Percentiles rank a stretch among this genome's conserved stretches.
These are phyloP conservation scores for Fusarium circinatum DNA, from an alignment of 2,329 filamentous ascomycete species.

Conservation along the genomic window DNA sequence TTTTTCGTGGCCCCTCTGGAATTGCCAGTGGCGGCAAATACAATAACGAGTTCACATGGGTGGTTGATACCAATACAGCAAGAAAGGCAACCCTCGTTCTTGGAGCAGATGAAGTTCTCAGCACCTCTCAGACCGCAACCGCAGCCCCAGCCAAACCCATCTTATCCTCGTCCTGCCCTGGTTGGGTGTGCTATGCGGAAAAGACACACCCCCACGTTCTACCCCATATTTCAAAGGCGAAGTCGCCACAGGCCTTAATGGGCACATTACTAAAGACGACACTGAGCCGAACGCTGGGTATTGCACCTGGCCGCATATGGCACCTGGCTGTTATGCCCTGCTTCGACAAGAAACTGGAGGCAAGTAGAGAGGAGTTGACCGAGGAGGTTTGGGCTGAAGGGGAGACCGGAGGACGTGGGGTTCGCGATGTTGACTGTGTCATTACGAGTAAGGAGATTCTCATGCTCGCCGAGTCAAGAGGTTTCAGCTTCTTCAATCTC, in stretches of 20 bases:
- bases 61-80: conserved; percentile 88
- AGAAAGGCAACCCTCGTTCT: conserved; percentile 86
- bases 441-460: conserved; percentile 96
- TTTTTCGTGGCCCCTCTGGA: conserved; percentile 75
- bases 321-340: conserved; percentile 97
- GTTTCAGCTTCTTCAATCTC: conserved; percentile 79
- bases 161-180: conserved; percentile 90
- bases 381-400: conserved; percentile 75
- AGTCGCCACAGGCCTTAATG: conserved; percentile 92
- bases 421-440: conserved; percentile 95
- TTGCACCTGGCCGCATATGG: conserved; percentile 86
- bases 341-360: conserved; percentile 99
- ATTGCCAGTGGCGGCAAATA: conserved; percentile 76
- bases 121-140: conserved; percentile 35
- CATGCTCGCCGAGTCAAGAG: conserved; percentile 84
- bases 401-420: conserved; percentile 61
- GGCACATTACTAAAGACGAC: conserved; percentile 91
- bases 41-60: conserved; percentile 85
- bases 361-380: conserved; percentile 91
- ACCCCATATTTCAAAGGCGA: conserved; percentile 88
- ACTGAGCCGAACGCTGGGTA: conserved; percentile 75
- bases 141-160: conserved; percentile 63
- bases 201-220: conserved; percentile 96
- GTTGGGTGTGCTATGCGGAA: conserved; percentile 99
- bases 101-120: conserved; percentile 76